Conservation (phyloP, 2,329 filamentous ascomycete genomes). For the Sporothrix humicola region DNA sequence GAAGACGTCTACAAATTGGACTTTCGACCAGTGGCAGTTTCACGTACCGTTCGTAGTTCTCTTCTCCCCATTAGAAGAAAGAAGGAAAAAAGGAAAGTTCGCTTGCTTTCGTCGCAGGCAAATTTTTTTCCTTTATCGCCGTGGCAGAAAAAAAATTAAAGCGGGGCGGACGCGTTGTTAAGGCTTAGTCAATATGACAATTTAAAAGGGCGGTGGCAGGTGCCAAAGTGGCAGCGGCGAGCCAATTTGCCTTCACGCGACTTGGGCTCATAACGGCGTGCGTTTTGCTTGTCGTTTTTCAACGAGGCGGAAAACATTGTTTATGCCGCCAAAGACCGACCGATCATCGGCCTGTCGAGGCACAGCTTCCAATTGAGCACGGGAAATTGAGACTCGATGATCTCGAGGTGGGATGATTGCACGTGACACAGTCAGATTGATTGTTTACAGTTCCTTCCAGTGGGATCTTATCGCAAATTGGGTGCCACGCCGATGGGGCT, state of each 20-base stretch:
- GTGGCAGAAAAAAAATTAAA: not conserved
- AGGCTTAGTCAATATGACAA: constrained; percentile 25
- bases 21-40: constrained; percentile 40
- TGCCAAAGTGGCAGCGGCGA: not conserved
- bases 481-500: not conserved
- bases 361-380: not conserved
- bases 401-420: not conserved
- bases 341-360: not conserved
- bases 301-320: not conserved
- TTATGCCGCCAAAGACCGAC: not conserved
- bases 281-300: not conserved
- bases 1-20: constrained; percentile 40
- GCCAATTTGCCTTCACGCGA: not conserved
- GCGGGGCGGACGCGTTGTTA: constrained; percentile 28
- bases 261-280: too few relatives aligned
- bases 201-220: not conserved
- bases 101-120: constrained; percentile 12
- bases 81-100: constrained; percentile 38
- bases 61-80: constrained; percentile 43
- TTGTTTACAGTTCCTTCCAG: not conserved
- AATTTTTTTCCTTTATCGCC: constrained; percentile 40
- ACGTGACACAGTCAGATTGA: constrained; percentile 15
- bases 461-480: not conserved
- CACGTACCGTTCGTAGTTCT: constrained; percentile 40
- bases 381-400: not conserved